Evolutionary conservation across 345 rosid species (phyloP).

Genomic region (Salix exigua): DNA sequence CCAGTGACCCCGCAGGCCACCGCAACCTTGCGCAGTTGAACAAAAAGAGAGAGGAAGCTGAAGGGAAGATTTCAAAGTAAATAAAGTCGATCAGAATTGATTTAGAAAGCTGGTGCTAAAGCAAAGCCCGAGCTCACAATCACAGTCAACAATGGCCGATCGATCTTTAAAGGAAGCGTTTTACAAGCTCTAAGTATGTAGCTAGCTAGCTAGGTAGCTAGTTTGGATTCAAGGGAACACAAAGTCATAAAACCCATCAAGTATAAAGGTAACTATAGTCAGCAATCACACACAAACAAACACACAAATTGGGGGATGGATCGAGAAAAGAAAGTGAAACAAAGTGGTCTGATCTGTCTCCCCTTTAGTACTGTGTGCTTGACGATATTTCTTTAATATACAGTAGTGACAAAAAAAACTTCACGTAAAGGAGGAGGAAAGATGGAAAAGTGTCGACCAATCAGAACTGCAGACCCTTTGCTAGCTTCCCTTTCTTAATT

Average conservation of each 20-base stretch:
- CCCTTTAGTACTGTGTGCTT: neutral
- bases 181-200: slow-evolving; percentile 6
- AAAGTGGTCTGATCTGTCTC: slow-evolving; percentile 7
- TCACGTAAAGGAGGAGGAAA: neutral
- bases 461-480: neutral
- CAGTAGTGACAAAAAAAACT: neutral
- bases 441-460: neutral
- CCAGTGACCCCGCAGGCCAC: neutral
- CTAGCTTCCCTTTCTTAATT: neutral
- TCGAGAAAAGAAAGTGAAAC: neutral
- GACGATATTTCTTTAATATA: neutral
- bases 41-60: no score
- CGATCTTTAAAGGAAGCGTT: neutral
- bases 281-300: no score
- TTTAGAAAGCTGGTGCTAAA: neutral
- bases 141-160: neutral
- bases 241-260: slow-evolving; percentile 4
- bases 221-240: slow-evolving; percentile 32
- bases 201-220: neutral
- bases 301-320: slow-evolving; percentile 13
- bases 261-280: neutral
- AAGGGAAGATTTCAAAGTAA: neutral
- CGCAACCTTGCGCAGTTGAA: neutral
- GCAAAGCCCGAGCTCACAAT: neutral
- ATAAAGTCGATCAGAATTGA: no score